phyloP scores from a whole-genome alignment of 768 basidiomycete genomes.

The Sarcodon aspratus region DNA sequence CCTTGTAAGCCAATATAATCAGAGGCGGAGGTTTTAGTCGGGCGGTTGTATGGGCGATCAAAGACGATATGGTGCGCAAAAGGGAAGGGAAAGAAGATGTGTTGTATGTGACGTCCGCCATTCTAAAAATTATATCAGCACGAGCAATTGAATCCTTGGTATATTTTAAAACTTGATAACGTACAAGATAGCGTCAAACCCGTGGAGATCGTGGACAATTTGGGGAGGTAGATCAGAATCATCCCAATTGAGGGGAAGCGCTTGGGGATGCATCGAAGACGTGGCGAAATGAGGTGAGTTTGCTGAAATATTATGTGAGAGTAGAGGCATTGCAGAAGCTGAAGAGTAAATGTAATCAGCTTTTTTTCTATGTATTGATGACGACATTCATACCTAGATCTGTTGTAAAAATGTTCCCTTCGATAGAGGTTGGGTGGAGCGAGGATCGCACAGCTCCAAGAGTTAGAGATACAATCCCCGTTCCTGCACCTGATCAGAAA shows the following conservation, averaged over 20 bases:
- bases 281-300: conserved; percentile 27
- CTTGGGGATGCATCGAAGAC: conserved; percentile 13
- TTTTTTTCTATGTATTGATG: neutral
- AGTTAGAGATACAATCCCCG: conserved; percentile 67
- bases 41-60: conserved; percentile 23
- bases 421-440: conserved; percentile 6
- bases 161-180: conserved; percentile 14
- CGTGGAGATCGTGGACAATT: conserved; percentile 21
- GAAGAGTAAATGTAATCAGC: neutral
- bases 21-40: conserved; percentile 19
- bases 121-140: conserved; percentile 30
- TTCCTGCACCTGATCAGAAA: conserved; percentile 59
- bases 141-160: neutral
- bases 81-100: conserved; percentile 75
- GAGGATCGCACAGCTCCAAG: conserved; percentile 45
- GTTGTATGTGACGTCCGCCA: conserved; percentile 93
- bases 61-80: conserved; percentile 46
- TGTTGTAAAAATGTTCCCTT: conserved; percentile 37
- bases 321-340: conserved; percentile 77
- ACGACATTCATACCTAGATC: conserved; percentile 53
- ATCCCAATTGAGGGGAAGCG: conserved; percentile 69
- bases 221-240: conserved; percentile 36
- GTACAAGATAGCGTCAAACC: conserved; percentile 62
- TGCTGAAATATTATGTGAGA: conserved; percentile 54
- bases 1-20: conserved; percentile 77